Conservation (phyloP, 2,329 filamentous ascomycete species). For the Samsoniella hepiali region DNA sequence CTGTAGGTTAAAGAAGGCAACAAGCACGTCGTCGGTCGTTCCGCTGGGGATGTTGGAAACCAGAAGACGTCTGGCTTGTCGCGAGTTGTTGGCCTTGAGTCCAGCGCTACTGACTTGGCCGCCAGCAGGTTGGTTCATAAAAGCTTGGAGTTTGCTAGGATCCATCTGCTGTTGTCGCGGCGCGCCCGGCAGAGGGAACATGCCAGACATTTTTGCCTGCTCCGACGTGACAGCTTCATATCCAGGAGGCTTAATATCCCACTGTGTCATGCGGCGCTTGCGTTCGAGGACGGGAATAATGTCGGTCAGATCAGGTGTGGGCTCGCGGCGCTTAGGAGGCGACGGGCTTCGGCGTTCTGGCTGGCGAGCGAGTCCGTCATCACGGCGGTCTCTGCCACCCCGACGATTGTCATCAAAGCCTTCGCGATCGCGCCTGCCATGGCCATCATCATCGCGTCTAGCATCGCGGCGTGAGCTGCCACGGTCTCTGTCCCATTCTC, state of each 20-base stretch:
- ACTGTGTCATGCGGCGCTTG: slow-evolving; percentile 92
- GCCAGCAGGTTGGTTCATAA: slow-evolving; percentile 80
- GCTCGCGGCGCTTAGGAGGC: slow-evolving; percentile 88
- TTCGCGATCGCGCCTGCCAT: slow-evolving; percentile 57
- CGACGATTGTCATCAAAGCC: slow-evolving; percentile 48
- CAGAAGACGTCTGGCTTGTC: slow-evolving; percentile 90
- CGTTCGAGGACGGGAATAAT: slow-evolving; percentile 78
- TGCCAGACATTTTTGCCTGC: slow-evolving; percentile 96
- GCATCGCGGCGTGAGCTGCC: slow-evolving; percentile 58
- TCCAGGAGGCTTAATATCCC: slow-evolving; percentile 98
- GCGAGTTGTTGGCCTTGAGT: slow-evolving; percentile 87
- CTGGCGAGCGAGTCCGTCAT: slow-evolving; percentile 39
- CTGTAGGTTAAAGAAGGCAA: slow-evolving; percentile 91
- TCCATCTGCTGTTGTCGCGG: slow-evolving; percentile 95
- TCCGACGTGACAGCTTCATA: slow-evolving; percentile 98
- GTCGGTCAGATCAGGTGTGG: slow-evolving; percentile 90
- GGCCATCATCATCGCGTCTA: slow-evolving; percentile 60
- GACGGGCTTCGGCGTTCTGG: slow-evolving; percentile 70
- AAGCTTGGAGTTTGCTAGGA: slow-evolving; percentile 86
- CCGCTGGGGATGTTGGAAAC: slow-evolving; percentile 75
- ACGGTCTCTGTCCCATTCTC: slow-evolving; percentile 74
- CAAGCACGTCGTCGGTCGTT: slow-evolving; percentile 71
- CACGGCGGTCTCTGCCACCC: slow-evolving; percentile 42
- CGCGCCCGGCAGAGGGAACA: slow-evolving; percentile 96
- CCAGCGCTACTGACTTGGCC: slow-evolving; percentile 69